Conservation (phyloP, 2,329 filamentous ascomycete genomes). For the Pseudocercospora macadamiae region DNA sequence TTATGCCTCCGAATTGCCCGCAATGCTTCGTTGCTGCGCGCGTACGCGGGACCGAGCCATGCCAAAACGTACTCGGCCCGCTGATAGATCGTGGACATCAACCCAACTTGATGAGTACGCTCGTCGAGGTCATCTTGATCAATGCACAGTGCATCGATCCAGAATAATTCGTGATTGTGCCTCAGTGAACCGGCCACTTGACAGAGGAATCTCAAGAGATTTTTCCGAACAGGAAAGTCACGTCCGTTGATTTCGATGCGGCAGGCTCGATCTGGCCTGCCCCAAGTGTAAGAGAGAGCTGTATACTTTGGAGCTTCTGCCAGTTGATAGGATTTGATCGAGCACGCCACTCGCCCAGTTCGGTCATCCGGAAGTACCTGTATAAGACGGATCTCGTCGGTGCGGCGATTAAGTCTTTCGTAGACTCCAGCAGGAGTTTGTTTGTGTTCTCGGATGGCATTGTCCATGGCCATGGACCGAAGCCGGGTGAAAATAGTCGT, state of each 20-base stretch:
- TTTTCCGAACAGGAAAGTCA: neutral
- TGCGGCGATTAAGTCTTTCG: neutral
- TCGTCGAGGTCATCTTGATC: constrained; percentile 8
- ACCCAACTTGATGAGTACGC: constrained; percentile 7
- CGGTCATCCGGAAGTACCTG: neutral
- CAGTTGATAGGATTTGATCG: neutral
- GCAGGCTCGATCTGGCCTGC: constrained; percentile 7
- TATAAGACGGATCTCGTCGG: neutral
- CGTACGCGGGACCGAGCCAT: neutral
- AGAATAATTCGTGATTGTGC: neutral
- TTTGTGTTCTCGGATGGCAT: neutral
- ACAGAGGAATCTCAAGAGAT: constrained; percentile 2
- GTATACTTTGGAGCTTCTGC: constrained; percentile 7
- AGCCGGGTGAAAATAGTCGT: no score
- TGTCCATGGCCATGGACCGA: neutral
- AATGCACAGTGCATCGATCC: constrained; percentile 12
- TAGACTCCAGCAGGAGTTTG: neutral
- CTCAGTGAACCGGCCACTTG: neutral
- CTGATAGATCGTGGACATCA: constrained; percentile 9
- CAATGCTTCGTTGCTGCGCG: neutral
- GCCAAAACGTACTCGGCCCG: neutral
- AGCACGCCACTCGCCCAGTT: neutral
- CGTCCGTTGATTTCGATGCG: neutral
- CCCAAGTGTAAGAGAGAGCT: constrained; percentile 24
- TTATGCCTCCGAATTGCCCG: neutral